Conservation (phyloP, 2,329 filamentous ascomycete genomes). For the Sclerotinia minor region DNA sequence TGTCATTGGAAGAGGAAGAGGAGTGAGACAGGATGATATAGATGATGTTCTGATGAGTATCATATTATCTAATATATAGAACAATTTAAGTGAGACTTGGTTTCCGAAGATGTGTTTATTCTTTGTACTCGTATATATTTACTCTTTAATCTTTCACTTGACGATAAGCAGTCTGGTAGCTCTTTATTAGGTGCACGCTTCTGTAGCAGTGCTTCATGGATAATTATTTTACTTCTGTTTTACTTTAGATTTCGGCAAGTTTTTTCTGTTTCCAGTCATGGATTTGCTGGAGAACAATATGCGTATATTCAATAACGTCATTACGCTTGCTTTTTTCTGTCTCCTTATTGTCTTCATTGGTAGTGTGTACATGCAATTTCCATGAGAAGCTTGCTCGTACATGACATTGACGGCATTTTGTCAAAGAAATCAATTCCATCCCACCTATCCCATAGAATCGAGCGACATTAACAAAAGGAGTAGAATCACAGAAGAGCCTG, state of each 20-base stretch:
- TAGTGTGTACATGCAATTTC: too few relatives aligned
- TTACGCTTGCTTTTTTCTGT: background rate
- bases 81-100: too few relatives aligned
- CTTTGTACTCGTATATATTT: background rate
- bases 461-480: background rate
- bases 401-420: background rate
- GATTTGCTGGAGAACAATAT: background rate
- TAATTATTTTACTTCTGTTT: background rate
- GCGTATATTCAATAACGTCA: background rate
- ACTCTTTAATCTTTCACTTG: background rate
- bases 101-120: background rate
- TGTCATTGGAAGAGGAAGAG: background rate
- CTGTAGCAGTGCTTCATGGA: background rate
- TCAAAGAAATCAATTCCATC: too few relatives aligned
- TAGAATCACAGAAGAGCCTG: background rate
- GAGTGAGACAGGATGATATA: background rate
- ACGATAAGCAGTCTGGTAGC: too few relatives aligned
- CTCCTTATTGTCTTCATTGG: background rate
- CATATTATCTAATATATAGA: too few relatives aligned
- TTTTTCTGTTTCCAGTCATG: background rate
- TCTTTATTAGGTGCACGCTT: background rate
- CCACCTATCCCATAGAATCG: background rate
- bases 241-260: background rate
- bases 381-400: background rate
- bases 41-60: background rate